Evolutionary conservation across 2,329 filamentous ascomycete genomes (phyloP).

Genomic region (Microcyclospora tardicrescens): DNA sequence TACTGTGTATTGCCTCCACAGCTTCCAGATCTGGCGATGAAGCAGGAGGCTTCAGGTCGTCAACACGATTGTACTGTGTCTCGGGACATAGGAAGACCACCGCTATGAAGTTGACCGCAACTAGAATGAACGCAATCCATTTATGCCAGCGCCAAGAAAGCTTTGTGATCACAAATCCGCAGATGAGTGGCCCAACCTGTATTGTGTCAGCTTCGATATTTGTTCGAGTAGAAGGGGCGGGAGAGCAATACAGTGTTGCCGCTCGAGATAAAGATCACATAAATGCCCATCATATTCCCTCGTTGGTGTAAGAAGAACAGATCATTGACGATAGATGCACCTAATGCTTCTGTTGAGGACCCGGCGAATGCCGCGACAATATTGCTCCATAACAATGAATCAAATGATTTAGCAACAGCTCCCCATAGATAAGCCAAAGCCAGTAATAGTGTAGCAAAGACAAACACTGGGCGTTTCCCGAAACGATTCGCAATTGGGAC

Average conservation of each 20-base stretch:
- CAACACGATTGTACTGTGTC: conserved; percentile 22
- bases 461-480: conserved; percentile 36
- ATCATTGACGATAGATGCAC: conserved; percentile 27
- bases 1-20: neutral
- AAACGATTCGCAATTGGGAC: conserved; percentile 36
- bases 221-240: too few relatives aligned
- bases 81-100: conserved; percentile 27
- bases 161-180: conserved; percentile 28
- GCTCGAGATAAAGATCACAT: conserved; percentile 29
- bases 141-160: conserved; percentile 31
- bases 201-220: too few relatives aligned
- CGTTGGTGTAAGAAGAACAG: conserved; percentile 23
- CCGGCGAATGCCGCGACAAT: conserved; percentile 35
- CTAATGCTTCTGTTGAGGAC: conserved; percentile 33
- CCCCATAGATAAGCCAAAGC: conserved; percentile 36
- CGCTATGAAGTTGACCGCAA: conserved; percentile 22
- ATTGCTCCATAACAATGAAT: conserved; percentile 33
- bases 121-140: conserved; percentile 23
- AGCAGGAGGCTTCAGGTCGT: neutral
- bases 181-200: conserved; percentile 25
- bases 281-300: conserved; percentile 25
- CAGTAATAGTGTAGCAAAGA: conserved; percentile 33
- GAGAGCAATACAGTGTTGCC: conserved; percentile 20
- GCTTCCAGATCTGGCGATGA: conserved; percentile 3
- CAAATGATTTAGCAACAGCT: conserved; percentile 28